Conservation (phyloP, 1,139 yeast species). For the Pichia sp. region DNA sequence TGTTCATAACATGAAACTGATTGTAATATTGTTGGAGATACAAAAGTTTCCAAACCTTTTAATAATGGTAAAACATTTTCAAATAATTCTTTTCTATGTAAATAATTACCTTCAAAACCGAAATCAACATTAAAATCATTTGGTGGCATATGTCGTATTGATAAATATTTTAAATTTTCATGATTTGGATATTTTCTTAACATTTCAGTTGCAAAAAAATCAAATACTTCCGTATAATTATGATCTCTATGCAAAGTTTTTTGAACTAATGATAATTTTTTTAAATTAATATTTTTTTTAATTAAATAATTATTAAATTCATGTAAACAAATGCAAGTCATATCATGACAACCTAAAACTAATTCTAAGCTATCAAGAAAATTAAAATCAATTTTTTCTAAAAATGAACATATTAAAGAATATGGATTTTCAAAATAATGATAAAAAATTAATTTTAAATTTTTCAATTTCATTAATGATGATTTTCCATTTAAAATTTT, state of each 20-base stretch:
- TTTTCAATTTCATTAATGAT: constrained; percentile 18
- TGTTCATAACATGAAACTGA: constrained; percentile 63
- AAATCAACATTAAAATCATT: constrained; percentile 42
- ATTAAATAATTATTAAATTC: constrained; percentile 32
- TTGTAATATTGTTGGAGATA: constrained; percentile 54
- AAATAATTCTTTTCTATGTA: constrained; percentile 49
- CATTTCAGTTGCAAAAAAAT: constrained; percentile 42
- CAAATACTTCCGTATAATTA: constrained; percentile 50
- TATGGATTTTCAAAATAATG: constrained; percentile 25
- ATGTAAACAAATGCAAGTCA: constrained; percentile 40
- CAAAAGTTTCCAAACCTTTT: constrained; percentile 36
- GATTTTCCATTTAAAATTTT: background rate
- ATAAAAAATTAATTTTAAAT: constrained; percentile 35
- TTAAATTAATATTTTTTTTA: constrained; percentile 25
- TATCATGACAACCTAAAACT: constrained; percentile 40
- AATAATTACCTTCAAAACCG: constrained; percentile 68
- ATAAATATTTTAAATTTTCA: constrained; percentile 33
- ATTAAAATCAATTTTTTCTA: constrained; percentile 28
- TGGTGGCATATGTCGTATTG: constrained; percentile 50
- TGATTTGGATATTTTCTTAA: constrained; percentile 34
- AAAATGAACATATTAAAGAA: constrained; percentile 10
- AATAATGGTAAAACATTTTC: constrained; percentile 43
- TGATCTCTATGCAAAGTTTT: constrained; percentile 41
- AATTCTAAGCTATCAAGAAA: constrained; percentile 34
- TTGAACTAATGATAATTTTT: constrained; percentile 43